Evolutionary conservation across 2,329 filamentous ascomycete genomes (phyloP), one percentile per base, ranked within the genome.

Genomic region (Colletotrichum abscissum): DNA sequence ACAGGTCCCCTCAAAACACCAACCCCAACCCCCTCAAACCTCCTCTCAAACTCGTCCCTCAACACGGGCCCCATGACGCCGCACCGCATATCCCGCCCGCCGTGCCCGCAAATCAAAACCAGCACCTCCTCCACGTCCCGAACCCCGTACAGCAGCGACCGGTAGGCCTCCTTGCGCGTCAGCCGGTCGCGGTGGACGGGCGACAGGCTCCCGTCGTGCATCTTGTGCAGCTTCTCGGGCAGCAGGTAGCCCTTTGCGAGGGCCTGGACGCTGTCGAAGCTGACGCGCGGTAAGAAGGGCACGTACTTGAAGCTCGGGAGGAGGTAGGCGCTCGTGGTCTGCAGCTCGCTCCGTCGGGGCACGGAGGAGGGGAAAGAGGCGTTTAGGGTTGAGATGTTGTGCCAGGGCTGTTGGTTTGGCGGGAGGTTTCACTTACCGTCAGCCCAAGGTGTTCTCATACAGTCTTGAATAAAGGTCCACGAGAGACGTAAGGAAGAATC

Each of bases 21-120:
- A 3, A 91, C 81, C 0, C 88, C 89, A 22, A 84, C 82, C 5
- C 80, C 81, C 2, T 82, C 81, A 6, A 95, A 80, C 77, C 90
- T 88, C 9, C 81, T 82, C 76, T 91, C 88, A 76, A 98, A 98
- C 77, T 95, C 92, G 0, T 83, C 82, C 76, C 90, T 86, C 16
- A 98, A 85, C 1, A 94, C 83, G 0, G 95, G 95, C 0, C 94
- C 95, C 75, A 96, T 87, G 26, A 94, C 84, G 0, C 97, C 96
- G 79, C 97, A 99, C 64, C 97, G 89, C 78, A 87, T 85, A 80
- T 99, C 97, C 12, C 97, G 88, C 2, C 92, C 91, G 16, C 92
- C 93, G 78, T 99, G 97, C 0, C 95, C 95, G 79, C 97, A 99
- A 56, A 98, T 92, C 24, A 98, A 84, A 35, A 99, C 90, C n/a